Conservation (phyloP, 768 basidiomycete species). For the Boletus sensibilis region DNA sequence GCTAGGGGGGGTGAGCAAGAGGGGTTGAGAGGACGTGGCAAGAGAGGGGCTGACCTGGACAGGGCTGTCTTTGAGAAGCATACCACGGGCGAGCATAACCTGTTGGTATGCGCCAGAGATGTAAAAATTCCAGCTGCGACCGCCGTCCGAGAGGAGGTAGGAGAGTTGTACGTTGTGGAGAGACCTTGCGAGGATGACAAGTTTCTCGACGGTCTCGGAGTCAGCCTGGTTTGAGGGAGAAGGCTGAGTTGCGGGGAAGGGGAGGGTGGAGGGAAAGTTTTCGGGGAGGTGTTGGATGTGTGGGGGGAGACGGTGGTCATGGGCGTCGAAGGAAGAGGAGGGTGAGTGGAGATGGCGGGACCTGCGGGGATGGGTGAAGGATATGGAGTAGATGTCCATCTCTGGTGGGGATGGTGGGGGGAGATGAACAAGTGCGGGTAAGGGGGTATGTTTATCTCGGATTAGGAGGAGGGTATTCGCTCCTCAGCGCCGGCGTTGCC, state of each 20-base stretch:
- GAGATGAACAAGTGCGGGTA: constrained; percentile 1
- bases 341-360: constrained; percentile 61
- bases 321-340: constrained; percentile 62
- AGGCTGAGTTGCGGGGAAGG: constrained; percentile 38
- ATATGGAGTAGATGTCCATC: constrained; percentile 96
- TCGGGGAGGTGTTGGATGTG: constrained; percentile 37
- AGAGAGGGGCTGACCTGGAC: constrained; percentile 56
- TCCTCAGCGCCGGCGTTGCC: constrained; percentile 19
- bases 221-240: constrained; percentile 43
- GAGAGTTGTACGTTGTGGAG: constrained; percentile 83
- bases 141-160: constrained; percentile 67
- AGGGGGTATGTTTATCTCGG: constrained; percentile 20
- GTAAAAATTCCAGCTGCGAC: constrained; percentile 81
- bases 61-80: constrained; percentile 87
- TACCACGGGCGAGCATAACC: constrained; percentile 86
- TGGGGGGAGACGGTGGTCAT: constrained; percentile 46
- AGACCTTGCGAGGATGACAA: constrained; percentile 76
- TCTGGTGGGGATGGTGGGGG: neutral
- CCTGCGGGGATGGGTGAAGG: constrained; percentile 88
- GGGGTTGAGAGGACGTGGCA: neutral
- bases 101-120: constrained; percentile 90
- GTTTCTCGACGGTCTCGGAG: constrained; percentile 75
- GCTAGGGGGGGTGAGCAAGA: constrained; percentile 42
- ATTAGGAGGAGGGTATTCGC: constrained; percentile 31
- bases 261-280: constrained; percentile 36